Evolutionary conservation across 2,329 filamentous ascomycete species (phyloP).

Genomic region (Sodiomyces alkalinus): DNA sequence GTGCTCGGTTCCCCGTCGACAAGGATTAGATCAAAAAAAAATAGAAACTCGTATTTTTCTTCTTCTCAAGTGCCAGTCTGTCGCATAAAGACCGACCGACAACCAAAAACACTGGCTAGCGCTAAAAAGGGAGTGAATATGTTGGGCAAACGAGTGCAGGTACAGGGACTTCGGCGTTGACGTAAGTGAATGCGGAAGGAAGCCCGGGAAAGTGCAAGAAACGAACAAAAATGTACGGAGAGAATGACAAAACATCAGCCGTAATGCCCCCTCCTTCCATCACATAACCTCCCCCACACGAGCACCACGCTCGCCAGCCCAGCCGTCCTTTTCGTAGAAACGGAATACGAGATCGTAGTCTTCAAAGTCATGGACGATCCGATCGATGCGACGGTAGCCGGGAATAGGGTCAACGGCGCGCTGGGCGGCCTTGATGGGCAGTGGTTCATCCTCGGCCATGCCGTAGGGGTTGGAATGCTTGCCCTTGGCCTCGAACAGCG

Average conservation of each 20-base stretch:
- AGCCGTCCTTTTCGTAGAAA: slow-evolving; percentile 87
- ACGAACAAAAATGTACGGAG: too few species aligned
- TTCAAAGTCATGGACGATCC: slow-evolving; percentile 93
- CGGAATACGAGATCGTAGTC: slow-evolving; percentile 95
- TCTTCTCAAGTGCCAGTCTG: too few species aligned
- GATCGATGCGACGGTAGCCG: slow-evolving; percentile 80
- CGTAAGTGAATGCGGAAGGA: too few species aligned
- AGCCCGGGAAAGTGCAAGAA: too few species aligned
- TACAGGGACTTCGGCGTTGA: too few species aligned
- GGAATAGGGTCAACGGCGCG: slow-evolving; percentile 59
- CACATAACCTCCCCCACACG: slow-evolving; percentile 37
- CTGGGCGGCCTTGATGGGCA: slow-evolving; percentile 22
- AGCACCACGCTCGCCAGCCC: slow-evolving; percentile 36
- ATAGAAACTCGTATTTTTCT: too few species aligned
- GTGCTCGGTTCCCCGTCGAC: slow-evolving; percentile 15
- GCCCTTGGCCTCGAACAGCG: slow-evolving; percentile 81
- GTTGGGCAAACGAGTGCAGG: neutral
- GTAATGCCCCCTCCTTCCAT: neutral
- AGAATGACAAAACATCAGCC: too few species aligned
- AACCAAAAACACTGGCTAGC: neutral
- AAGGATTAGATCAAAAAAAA: too few species aligned
- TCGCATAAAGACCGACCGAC: neutral
- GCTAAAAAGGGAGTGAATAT: neutral
- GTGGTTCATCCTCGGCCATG: slow-evolving; percentile 24
- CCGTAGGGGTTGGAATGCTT: slow-evolving; percentile 26